A percentile compares a stretch with the other conserved stretches of the same genome.
Conservation (phyloP, 1,284 basidiomycete species). For the Tausonia pullulans region DNA sequence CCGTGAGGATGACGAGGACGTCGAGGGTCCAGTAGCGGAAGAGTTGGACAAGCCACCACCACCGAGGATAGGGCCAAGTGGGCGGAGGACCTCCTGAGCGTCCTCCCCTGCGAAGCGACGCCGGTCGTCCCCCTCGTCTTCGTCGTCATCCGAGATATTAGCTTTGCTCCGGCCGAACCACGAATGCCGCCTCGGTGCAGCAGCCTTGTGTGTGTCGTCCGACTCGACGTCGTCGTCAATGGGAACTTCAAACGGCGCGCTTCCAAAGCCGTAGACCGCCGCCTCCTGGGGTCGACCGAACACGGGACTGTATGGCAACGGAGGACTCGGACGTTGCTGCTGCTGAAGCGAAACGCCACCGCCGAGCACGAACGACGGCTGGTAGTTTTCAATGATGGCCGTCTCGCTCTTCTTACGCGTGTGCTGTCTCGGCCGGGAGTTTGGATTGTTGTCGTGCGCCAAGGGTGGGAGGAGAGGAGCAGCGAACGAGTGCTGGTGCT, state of each 20-base stretch:
- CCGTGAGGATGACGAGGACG: neutral
- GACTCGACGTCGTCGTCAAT: slow-evolving; percentile 11
- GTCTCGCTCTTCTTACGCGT: slow-evolving; percentile 8
- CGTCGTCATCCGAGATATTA: slow-evolving; percentile 7
- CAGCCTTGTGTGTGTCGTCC: slow-evolving; percentile 5
- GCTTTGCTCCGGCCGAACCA: slow-evolving; percentile 7
- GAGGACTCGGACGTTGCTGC: neutral
- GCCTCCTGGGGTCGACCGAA: neutral
- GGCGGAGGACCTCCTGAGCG: neutral
- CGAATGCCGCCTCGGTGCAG: slow-evolving; percentile 3
- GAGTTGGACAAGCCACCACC: neutral
- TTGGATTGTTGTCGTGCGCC: neutral
- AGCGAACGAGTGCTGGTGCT: too few relatives aligned
- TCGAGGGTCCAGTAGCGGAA: neutral
- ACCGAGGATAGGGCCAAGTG: neutral
- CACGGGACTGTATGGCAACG: neutral
- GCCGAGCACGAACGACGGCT: neutral
- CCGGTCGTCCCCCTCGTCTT: neutral
- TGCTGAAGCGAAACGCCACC: neutral
- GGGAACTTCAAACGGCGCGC: neutral
- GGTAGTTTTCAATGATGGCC: slow-evolving; percentile 10
- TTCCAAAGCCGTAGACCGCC: too few relatives aligned
- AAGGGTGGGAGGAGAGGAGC: neutral
- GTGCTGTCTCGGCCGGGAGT: slow-evolving; percentile 4
- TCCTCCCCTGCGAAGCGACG: too few relatives aligned